These are phyloP conservation scores for Alternaria brassicae DNA, from an alignment of 2,329 filamentous ascomycete genomes.

Conservation along the genomic window DNA sequence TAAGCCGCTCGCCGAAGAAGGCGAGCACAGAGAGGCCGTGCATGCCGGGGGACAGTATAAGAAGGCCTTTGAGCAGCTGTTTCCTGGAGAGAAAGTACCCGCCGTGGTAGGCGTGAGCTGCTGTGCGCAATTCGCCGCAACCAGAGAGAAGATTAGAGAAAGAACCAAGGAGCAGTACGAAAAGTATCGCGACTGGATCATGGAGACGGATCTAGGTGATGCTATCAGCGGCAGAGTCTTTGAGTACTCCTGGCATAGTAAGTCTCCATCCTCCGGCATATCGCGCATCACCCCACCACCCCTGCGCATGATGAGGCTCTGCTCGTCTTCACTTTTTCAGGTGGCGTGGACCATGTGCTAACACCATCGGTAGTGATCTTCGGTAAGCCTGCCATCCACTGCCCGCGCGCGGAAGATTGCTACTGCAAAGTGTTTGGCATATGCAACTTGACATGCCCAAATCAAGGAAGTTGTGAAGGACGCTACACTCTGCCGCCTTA, in stretches of 20 bases:
- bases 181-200: slow-evolving; percentile 58
- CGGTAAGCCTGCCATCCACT: slow-evolving; percentile 59
- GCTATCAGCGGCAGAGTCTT: slow-evolving; percentile 61
- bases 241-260: slow-evolving; percentile 68
- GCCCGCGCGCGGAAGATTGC: slow-evolving; percentile 66
- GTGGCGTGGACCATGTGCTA: slow-evolving; percentile 20
- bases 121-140: slow-evolving; percentile 64
- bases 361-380: slow-evolving; percentile 43
- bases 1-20: slow-evolving; percentile 52
- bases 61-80: slow-evolving; percentile 58
- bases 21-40: slow-evolving; percentile 52
- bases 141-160: slow-evolving; percentile 55
- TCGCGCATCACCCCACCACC: background rate
- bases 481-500: slow-evolving; percentile 67
- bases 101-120: slow-evolving; percentile 59
- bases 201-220: slow-evolving; percentile 57
- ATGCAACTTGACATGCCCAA: slow-evolving; percentile 58
- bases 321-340: background rate
- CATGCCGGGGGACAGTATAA: slow-evolving; percentile 60
- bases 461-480: slow-evolving; percentile 59
- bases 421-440: slow-evolving; percentile 72
- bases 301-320: slow-evolving; percentile 4
- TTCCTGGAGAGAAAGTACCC: slow-evolving; percentile 53
- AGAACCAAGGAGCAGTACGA: slow-evolving; percentile 58
- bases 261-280: slow-evolving; percentile 27